Conservation (phyloP, 176 grass and related monocot species). For the Guadua angustifolia region DNA sequence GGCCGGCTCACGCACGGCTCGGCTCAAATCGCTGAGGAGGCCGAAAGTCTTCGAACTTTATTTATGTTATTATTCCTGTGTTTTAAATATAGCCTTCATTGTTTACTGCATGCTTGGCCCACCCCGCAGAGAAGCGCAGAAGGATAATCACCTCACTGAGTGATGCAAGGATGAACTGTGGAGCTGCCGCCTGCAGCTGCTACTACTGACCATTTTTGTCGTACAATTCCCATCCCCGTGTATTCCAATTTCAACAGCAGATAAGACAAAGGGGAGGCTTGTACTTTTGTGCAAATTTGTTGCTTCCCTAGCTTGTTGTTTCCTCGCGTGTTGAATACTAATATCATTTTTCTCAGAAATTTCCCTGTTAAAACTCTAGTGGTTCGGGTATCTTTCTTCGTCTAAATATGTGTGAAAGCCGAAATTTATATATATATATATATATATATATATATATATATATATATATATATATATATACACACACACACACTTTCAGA, state of each 20-base stretch:
- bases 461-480: background rate
- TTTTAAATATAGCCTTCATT: too few species aligned
- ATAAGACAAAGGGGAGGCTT: constrained; percentile 16
- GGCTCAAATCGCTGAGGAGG: too few species aligned
- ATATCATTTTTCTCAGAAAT: background rate
- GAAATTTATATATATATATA: background rate
- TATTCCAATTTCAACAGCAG: constrained; percentile 15
- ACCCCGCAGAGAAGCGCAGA: too few species aligned
- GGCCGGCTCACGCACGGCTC: too few species aligned
- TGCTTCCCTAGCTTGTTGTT: constrained; percentile 10
- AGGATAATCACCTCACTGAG: too few species aligned
- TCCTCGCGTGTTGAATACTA: background rate
- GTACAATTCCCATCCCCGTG: constrained; percentile 32
- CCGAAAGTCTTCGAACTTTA: too few species aligned
- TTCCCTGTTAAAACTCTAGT: background rate
- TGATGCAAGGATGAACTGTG: background rate
- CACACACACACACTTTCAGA: too few species aligned
- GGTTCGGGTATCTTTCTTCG: too few species aligned
- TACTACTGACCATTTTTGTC: background rate
- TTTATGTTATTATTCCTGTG: too few species aligned
- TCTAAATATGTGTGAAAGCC: background rate
- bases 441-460: background rate
- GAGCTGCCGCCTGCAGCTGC: background rate
- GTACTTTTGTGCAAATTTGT: constrained; percentile 18
- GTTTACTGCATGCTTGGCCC: too few species aligned